Evolutionary conservation across 768 basidiomycete species (phyloP).

Genomic region (Suillus subluteus): DNA sequence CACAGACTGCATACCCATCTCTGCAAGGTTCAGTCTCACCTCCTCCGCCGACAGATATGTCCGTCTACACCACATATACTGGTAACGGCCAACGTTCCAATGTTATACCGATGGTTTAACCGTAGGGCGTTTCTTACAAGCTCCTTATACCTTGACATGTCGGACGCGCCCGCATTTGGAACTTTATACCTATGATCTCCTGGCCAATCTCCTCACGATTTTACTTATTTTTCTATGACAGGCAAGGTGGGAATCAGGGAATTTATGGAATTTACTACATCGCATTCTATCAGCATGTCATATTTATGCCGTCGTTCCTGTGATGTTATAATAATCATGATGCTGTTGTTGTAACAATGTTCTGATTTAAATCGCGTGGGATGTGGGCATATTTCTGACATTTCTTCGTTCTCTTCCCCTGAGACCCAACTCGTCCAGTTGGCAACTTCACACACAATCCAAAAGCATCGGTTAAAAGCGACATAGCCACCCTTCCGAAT

Average conservation of each 20-base stretch:
- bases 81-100: conserved; percentile 7
- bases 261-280: background rate
- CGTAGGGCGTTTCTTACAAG: background rate
- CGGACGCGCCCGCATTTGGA: background rate
- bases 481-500: background rate
- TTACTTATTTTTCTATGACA: background rate
- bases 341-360: background rate
- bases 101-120: conserved; percentile 26
- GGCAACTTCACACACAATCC: background rate
- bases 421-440: background rate
- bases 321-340: background rate
- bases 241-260: background rate
- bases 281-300: background rate
- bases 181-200: background rate
- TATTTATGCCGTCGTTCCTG: background rate
- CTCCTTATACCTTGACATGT: background rate
- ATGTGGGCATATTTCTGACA: background rate
- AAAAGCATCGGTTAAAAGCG: background rate
- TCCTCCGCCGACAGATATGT: conserved; percentile 17
- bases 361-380: background rate
- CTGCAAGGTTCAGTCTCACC: conserved; percentile 13
- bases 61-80: conserved; percentile 16
- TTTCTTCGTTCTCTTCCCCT: background rate
- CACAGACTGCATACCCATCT: conserved; percentile 7
- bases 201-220: background rate